These are phyloP conservation scores for Myriosclerotinia scirpicola DNA, from an alignment of 2,329 filamentous ascomycete genomes.

Conservation along the genomic window DNA sequence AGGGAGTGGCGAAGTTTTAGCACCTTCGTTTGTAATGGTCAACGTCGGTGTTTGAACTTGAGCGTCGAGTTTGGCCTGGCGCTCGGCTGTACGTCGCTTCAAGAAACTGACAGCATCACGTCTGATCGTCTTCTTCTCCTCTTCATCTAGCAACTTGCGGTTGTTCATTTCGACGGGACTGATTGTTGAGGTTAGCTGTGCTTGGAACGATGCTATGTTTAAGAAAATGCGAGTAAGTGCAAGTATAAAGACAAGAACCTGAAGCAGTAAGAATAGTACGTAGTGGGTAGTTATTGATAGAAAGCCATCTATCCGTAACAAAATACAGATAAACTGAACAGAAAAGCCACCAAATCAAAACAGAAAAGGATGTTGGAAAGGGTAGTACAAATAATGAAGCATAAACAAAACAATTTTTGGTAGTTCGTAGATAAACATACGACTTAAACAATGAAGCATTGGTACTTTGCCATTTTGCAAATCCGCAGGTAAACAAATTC, in stretches of 20 bases:
- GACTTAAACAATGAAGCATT: background rate
- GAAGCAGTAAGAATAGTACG: too few relatives aligned
- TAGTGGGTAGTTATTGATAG: background rate
- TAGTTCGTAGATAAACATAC: background rate
- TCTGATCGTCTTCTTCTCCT: constrained; percentile 15
- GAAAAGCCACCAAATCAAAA: background rate
- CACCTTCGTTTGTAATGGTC: background rate
- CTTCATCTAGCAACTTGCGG: constrained; percentile 17
- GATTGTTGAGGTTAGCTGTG: constrained; percentile 2
- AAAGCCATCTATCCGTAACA: background rate
- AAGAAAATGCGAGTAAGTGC: background rate
- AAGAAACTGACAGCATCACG: constrained; percentile 7
- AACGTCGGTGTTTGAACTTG: background rate
- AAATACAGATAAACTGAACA: background rate
- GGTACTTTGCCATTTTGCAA: background rate
- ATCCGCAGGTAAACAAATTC: background rate
- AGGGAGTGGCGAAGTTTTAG: background rate
- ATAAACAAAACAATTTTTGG: background rate
- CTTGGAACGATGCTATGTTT: background rate
- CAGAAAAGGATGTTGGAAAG: background rate
- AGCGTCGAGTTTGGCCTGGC: background rate
- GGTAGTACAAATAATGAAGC: background rate
- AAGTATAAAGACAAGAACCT: background rate
- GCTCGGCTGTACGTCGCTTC: constrained; percentile 16
- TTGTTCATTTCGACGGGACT: constrained; percentile 1